These are phyloP conservation scores for Paecilomyces niveus DNA, from an alignment of 2,329 filamentous ascomycete species.

Conservation along the genomic window DNA sequence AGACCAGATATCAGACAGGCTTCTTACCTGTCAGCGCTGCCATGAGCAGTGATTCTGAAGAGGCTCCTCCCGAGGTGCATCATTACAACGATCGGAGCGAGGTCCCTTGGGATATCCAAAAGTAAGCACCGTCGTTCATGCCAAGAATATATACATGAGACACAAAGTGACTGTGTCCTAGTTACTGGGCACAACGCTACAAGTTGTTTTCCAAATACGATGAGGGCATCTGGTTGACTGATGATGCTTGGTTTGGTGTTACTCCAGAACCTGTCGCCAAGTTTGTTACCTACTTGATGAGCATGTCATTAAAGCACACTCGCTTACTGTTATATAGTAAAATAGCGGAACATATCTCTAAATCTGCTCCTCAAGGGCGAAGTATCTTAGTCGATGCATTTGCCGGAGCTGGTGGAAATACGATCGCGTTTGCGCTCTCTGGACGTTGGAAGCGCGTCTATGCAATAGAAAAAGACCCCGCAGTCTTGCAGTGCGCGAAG, in stretches of 20 bases:
- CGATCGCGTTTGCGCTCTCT: slow-evolving; percentile 84
- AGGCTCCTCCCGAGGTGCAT: slow-evolving; percentile 40
- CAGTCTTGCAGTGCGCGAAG: slow-evolving; percentile 80
- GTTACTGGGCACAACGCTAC: slow-evolving; percentile 86
- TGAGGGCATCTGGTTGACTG: slow-evolving; percentile 80
- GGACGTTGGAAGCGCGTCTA: slow-evolving; percentile 76
- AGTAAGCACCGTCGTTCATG: slow-evolving; percentile 47
- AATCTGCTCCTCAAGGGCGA: slow-evolving; percentile 48
- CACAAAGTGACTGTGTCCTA: slow-evolving; percentile 27
- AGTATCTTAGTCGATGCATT: slow-evolving; percentile 79
- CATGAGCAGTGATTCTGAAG: slow-evolving; percentile 25
- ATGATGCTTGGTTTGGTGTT: slow-evolving; percentile 94
- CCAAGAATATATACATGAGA: neutral
- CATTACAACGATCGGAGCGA: slow-evolving; percentile 66
- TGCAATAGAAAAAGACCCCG: slow-evolving; percentile 76
- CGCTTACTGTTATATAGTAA: slow-evolving; percentile 42
- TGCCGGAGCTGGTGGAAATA: slow-evolving; percentile 85
- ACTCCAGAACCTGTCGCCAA: slow-evolving; percentile 87
- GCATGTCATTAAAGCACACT: slow-evolving; percentile 1
- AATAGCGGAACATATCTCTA: slow-evolving; percentile 66
- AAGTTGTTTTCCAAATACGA: slow-evolving; percentile 84
- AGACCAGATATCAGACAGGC: neutral
- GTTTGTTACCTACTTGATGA: slow-evolving; percentile 41
- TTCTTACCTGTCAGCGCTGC: slow-evolving; percentile 1
- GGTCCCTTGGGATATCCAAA: slow-evolving; percentile 77